phyloP scores from a whole-genome alignment of 1,139 yeast species.

The Scheffersomyces quercinus region DNA sequence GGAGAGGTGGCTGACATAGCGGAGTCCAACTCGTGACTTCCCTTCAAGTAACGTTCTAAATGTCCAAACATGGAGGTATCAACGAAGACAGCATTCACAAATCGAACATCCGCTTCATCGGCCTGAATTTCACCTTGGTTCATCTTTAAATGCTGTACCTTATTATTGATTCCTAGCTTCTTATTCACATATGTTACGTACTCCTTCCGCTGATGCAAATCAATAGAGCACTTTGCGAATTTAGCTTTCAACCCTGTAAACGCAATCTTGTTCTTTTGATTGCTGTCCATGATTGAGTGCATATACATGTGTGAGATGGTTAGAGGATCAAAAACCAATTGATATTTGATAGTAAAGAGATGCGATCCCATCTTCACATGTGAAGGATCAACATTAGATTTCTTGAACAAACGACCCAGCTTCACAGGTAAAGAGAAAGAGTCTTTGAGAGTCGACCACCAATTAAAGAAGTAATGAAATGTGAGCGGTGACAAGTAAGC shows the following conservation, averaged over 20 bases:
- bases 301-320: constrained; percentile 71
- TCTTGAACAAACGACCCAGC: constrained; percentile 62
- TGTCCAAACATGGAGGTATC: constrained; percentile 52
- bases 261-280: constrained; percentile 46
- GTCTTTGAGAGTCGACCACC: constrained; percentile 84
- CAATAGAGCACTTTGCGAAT: constrained; percentile 65
- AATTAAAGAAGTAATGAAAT: constrained; percentile 65
- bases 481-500: constrained; percentile 75
- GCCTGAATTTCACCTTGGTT: constrained; percentile 77
- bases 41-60: constrained; percentile 41
- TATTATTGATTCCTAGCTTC: constrained; percentile 55
- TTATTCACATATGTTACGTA: constrained; percentile 58
- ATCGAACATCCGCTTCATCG: constrained; percentile 69
- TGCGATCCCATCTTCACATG: constrained; percentile 73
- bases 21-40: not conserved
- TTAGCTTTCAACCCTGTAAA: constrained; percentile 82
- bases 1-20: not conserved
- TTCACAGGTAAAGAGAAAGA: constrained; percentile 74
- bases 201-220: constrained; percentile 84
- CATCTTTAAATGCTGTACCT: constrained; percentile 62
- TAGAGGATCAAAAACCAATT: constrained; percentile 70
- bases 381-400: constrained; percentile 25
- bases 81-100: constrained; percentile 65
- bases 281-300: constrained; percentile 45
- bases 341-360: constrained; percentile 78